phyloP scores from a whole-genome alignment of 2,329 filamentous ascomycete species.

The Daldinia sp. region DNA sequence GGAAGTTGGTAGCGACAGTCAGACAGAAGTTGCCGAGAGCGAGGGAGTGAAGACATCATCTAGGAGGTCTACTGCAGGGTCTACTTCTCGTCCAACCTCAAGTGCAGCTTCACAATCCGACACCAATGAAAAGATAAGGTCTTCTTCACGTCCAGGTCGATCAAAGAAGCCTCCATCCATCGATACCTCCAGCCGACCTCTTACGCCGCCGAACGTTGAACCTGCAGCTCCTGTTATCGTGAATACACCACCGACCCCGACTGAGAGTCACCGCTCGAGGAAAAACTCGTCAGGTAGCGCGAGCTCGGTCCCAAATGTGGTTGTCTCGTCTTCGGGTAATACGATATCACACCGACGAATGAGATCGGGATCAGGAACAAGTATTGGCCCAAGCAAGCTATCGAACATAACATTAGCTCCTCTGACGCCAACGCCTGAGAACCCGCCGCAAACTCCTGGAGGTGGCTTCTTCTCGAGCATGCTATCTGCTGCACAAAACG shows the following conservation, averaged over 20 bases:
- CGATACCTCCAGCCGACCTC: conserved; percentile 53
- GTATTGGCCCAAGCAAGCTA: conserved; percentile 83
- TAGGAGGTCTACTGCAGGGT: conserved; percentile 25
- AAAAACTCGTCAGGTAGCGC: conserved; percentile 44
- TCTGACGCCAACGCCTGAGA: conserved; percentile 81
- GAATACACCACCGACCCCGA: conserved; percentile 75
- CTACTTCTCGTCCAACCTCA: conserved; percentile 40
- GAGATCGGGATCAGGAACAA: conserved; percentile 65
- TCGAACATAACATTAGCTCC: conserved; percentile 80
- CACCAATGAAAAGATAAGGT: conserved; percentile 42
- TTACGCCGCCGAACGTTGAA: conserved; percentile 62
- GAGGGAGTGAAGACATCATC: conserved; percentile 40
- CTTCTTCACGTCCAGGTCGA: conserved; percentile 40
- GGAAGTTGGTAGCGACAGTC: conserved; percentile 55
- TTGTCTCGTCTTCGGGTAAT: conserved; percentile 72
- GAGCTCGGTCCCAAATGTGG: conserved; percentile 61
- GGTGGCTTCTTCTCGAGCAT: conserved; percentile 93
- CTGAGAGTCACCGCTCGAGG: conserved; percentile 54
- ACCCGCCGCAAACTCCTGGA: conserved; percentile 63
- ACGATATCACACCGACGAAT: conserved; percentile 76
- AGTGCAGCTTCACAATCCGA: conserved; percentile 42
- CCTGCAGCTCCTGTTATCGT: conserved; percentile 67
- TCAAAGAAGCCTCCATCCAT: conserved; percentile 43
- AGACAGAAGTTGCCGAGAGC: conserved; percentile 43
- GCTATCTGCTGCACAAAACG: conserved; percentile 92